These are phyloP conservation scores for Pleurotus eryngii DNA, from an alignment of 768 basidiomycete species.

Conservation along the genomic window DNA sequence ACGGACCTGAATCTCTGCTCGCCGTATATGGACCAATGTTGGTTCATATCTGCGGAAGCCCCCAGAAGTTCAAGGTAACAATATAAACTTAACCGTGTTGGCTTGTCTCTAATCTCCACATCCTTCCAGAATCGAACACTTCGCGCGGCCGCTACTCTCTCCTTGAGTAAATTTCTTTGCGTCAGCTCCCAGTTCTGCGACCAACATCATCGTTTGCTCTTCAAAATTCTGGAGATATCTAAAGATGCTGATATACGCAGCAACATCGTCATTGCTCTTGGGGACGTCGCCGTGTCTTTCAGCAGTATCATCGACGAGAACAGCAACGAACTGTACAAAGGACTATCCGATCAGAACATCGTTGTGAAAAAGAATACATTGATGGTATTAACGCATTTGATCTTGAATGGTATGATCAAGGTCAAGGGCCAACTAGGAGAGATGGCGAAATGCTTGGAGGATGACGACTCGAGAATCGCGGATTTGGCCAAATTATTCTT, in stretches of 20 bases:
- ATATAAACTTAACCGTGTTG: neutral
- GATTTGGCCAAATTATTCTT: slow-evolving; percentile 99
- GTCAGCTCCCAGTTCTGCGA: slow-evolving; percentile 95
- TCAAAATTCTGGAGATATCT: slow-evolving; percentile 92
- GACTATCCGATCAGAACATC: slow-evolving; percentile 80
- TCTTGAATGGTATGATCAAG: slow-evolving; percentile 99
- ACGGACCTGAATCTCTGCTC: slow-evolving; percentile 77
- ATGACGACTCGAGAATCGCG: slow-evolving; percentile 79
- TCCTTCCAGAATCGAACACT: slow-evolving; percentile 72
- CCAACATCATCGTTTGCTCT: slow-evolving; percentile 79
- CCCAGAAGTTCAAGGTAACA: slow-evolving; percentile 84
- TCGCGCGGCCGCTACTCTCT: slow-evolving; percentile 80
- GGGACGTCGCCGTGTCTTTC: slow-evolving; percentile 98
- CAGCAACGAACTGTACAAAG: slow-evolving; percentile 91
- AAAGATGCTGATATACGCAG: slow-evolving; percentile 87
- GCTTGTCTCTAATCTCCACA: slow-evolving; percentile 4
- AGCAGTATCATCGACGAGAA: slow-evolving; percentile 97
- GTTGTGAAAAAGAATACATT: slow-evolving; percentile 99
- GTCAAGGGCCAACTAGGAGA: slow-evolving; percentile 99
- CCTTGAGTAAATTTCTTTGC: slow-evolving; percentile 96
- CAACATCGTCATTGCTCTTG: slow-evolving; percentile 96
- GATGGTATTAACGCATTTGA: slow-evolving; percentile 96
- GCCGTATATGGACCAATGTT: slow-evolving; percentile 88
- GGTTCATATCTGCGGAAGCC: slow-evolving; percentile 86
- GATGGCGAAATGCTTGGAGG: slow-evolving; percentile 99